Evolutionary conservation across 2,329 filamentous ascomycete species (phyloP).

Genomic region (Colletotrichum eremochloae): DNA sequence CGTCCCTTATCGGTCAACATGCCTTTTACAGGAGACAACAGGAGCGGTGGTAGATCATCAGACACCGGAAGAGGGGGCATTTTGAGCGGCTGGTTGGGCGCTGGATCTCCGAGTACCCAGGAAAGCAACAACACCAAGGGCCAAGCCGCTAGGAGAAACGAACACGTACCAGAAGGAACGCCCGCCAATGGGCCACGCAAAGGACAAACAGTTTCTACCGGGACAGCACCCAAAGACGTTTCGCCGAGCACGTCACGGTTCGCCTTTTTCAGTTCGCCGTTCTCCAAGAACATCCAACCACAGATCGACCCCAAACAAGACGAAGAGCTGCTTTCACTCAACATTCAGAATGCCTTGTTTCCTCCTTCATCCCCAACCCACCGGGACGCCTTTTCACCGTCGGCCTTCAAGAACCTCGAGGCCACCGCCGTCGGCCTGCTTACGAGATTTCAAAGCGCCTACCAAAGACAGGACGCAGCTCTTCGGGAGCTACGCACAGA

Average conservation of each 20-base stretch:
- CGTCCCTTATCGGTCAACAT: conserved; percentile 51
- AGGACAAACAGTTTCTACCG: conserved; percentile 35
- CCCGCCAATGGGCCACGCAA: conserved; percentile 49
- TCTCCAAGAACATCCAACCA: conserved; percentile 54
- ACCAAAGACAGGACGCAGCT: conserved; percentile 65
- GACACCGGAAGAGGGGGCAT: conserved; percentile 48
- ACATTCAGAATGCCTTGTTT: conserved; percentile 68
- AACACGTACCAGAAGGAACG: conserved; percentile 48
- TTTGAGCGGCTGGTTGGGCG: conserved; percentile 51
- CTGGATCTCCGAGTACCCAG: conserved; percentile 46
- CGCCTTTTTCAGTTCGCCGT: conserved; percentile 60
- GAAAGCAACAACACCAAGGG: conserved; percentile 39
- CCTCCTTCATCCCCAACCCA: conserved; percentile 58
- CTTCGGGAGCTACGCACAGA: conserved; percentile 66
- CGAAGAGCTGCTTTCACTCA: conserved; percentile 68
- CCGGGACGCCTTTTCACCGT: conserved; percentile 68
- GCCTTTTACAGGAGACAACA: conserved; percentile 59
- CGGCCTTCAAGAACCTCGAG: conserved; percentile 73
- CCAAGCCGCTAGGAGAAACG: conserved; percentile 37
- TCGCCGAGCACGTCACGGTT: conserved; percentile 56
- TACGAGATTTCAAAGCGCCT: conserved; percentile 69
- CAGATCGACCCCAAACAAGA: conserved; percentile 48
- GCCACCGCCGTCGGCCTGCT: conserved; percentile 68
- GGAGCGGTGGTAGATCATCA: conserved; percentile 45
- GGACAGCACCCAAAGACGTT: conserved; percentile 52